Conservation (phyloP, 2,329 filamentous ascomycete genomes). For the Aspergillus spinulosporus region DNA sequence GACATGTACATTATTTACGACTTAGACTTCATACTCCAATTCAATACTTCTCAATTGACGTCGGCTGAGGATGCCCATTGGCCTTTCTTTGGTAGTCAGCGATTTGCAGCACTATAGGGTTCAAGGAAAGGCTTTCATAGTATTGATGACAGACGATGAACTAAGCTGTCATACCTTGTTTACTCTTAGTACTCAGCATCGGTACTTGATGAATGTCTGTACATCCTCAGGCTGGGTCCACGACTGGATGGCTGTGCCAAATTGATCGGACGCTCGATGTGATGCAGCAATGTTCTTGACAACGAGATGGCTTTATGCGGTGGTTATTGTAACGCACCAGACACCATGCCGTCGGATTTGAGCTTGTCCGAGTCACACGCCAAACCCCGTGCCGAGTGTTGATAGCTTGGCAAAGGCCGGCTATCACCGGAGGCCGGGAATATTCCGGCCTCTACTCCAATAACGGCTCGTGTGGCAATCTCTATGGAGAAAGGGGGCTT, state of each 20-base stretch:
- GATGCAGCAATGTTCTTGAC: not conserved
- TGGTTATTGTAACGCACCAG: not conserved
- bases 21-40: conserved; percentile 8
- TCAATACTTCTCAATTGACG: not conserved
- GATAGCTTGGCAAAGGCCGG: conserved; percentile 26
- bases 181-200: too few species aligned
- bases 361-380: not conserved
- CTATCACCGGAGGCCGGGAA: conserved; percentile 42
- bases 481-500: conserved; percentile 2
- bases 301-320: not conserved
- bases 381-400: not conserved
- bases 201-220: too few species aligned
- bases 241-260: too few species aligned
- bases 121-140: not conserved
- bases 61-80: not conserved
- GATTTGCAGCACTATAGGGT: not conserved
- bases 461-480: conserved; percentile 22
- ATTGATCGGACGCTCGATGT: too few species aligned
- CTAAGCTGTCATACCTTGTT: not conserved
- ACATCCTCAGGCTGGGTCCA: too few species aligned
- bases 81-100: not conserved
- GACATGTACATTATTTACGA: conserved; percentile 22
- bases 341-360: not conserved
- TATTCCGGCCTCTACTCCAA: conserved; percentile 44
- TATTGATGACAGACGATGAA: not conserved